phyloP scores from a whole-genome alignment of 2,329 filamentous ascomycete genomes.

The Cadophora malorum region DNA sequence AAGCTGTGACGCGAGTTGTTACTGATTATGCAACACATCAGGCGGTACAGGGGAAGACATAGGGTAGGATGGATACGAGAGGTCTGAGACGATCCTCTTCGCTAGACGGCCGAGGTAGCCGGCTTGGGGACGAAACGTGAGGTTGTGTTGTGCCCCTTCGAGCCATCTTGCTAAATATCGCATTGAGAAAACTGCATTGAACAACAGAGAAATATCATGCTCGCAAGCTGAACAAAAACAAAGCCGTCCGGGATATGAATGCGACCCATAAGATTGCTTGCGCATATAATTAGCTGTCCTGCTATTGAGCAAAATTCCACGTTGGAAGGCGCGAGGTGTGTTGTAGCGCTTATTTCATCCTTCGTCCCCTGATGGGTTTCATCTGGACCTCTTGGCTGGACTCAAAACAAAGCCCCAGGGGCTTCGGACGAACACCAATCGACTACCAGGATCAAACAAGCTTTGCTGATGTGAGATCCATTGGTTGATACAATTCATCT shows the following conservation, averaged over 20 bases:
- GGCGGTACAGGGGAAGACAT: constrained; percentile 30
- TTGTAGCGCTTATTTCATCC: constrained; percentile 22
- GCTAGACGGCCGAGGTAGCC: constrained; percentile 23
- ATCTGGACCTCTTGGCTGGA: constrained; percentile 24
- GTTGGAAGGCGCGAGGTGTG: not conserved
- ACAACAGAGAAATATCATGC: constrained; percentile 16
- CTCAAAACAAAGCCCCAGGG: constrained; percentile 28
- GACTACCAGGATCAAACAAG: constrained; percentile 16
- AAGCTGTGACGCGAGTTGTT: constrained; percentile 31
- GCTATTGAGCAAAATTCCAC: not conserved
- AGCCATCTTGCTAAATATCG: constrained; percentile 10
- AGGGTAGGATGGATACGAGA: constrained; percentile 17
- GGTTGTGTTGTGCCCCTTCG: constrained; percentile 5
- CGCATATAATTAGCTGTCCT: not conserved
- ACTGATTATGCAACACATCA: constrained; percentile 31
- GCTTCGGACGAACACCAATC: constrained; percentile 29
- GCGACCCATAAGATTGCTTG: not conserved
- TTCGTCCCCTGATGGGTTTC: constrained; percentile 23
- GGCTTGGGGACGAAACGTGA: constrained; percentile 24
- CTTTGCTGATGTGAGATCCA: constrained; percentile 22
- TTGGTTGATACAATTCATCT: not conserved
- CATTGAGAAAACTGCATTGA: constrained; percentile 24
- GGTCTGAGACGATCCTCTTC: constrained; percentile 31
- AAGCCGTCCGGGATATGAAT: constrained; percentile 7
- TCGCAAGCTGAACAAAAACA: constrained; percentile 1